Conservation (phyloP, 306 rosid species). For the Leucaena leucocephala region DNA sequence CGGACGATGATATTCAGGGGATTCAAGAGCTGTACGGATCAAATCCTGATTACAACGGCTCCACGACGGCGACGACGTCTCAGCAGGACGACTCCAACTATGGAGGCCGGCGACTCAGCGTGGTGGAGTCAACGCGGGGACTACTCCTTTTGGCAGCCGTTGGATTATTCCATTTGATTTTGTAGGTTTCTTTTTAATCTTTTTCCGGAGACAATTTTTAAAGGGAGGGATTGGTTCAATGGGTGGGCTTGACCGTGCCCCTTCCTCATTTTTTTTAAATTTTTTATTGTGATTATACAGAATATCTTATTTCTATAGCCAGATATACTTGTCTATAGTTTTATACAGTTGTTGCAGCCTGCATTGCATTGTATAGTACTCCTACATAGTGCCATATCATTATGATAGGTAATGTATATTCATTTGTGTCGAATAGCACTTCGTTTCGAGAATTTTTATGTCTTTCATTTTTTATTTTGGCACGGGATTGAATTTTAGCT, state of each 20-base stretch:
- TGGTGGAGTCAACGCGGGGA: constrained; percentile 32
- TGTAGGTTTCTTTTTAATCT: constrained; percentile 17
- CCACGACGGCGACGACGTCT: constrained; percentile 33
- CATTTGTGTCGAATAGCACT: too few species aligned
- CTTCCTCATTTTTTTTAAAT: background rate
- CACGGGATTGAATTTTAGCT: background rate
- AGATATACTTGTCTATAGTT: too few species aligned
- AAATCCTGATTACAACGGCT: constrained; percentile 55
- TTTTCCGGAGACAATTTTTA: background rate
- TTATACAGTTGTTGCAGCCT: too few species aligned
- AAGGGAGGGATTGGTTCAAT: background rate
- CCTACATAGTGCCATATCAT: too few species aligned
- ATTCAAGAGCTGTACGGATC: constrained; percentile 71
- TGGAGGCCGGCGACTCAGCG: constrained; percentile 30
- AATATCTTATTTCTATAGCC: background rate
- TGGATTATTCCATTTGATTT: constrained; percentile 35
- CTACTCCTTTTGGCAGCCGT: constrained; percentile 14
- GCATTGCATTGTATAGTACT: too few species aligned
- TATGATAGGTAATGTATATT: too few species aligned
- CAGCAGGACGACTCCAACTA: constrained; percentile 51
- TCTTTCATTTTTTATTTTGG: too few species aligned
- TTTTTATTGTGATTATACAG: background rate
- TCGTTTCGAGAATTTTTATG: too few species aligned
- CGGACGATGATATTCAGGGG: constrained; percentile 64
- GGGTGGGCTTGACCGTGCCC: background rate